phyloP scores from a whole-genome alignment of 1,284 basidiomycete species.

The Ganoderma meredithae region DNA sequence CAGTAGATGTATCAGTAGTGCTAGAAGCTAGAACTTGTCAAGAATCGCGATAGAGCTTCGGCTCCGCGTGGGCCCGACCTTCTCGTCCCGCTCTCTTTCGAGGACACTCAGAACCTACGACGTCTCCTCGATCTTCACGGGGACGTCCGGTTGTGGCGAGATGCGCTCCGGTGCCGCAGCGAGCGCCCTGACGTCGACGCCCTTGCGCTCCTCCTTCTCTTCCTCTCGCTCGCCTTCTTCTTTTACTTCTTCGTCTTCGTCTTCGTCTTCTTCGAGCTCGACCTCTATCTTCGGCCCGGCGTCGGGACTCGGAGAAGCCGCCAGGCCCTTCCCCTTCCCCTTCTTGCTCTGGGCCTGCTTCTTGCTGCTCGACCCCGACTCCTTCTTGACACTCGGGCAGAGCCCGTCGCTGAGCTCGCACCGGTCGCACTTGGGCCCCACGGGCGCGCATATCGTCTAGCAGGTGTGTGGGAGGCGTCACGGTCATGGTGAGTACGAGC shows the following conservation, averaged over 20 bases:
- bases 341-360: no score
- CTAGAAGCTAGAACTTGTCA: background rate
- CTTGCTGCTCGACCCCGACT: constrained; percentile 25
- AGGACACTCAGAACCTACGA: background rate
- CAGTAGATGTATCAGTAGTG: constrained; percentile 6
- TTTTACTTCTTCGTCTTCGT: constrained; percentile 21
- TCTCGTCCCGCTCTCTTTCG: no score
- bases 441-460: constrained; percentile 83
- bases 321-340: constrained; percentile 20
- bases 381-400: constrained; percentile 65
- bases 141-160: constrained; percentile 9
- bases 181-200: constrained; percentile 9
- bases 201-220: constrained; percentile 27
- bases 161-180: background rate
- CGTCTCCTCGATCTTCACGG: constrained; percentile 22
- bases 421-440: constrained; percentile 84
- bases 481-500: background rate
- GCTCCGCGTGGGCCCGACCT: background rate
- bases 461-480: background rate
- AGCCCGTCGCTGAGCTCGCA: constrained; percentile 68
- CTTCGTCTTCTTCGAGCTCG: constrained; percentile 49
- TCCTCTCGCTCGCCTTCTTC: constrained; percentile 46
- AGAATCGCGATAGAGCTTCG: background rate
- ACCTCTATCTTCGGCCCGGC: constrained; percentile 50
- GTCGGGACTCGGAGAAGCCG: background rate